phyloP scores from a whole-genome alignment of 805 yeast genomes.

The Sungouiozyma intestinalis region DNA sequence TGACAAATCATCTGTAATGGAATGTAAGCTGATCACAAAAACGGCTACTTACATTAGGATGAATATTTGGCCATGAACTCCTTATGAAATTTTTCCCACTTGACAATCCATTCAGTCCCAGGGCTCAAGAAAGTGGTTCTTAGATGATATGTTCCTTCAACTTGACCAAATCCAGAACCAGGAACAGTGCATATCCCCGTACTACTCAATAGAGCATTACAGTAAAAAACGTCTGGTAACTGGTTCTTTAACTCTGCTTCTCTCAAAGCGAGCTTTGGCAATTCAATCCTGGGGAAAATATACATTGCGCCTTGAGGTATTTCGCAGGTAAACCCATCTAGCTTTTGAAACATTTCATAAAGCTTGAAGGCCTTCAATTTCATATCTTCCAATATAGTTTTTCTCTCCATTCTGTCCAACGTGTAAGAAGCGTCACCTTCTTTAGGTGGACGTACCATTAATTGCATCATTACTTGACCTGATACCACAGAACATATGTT shows the following conservation, averaged over 20 bases:
- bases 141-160: conserved; percentile 75
- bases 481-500: conserved; percentile 88
- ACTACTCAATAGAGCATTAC: conserved; percentile 65
- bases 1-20: too few species aligned
- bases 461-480: conserved; percentile 86
- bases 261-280: conserved; percentile 53
- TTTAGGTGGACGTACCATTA: conserved; percentile 89
- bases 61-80: conserved; percentile 52
- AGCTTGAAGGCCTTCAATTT: conserved; percentile 53
- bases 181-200: conserved; percentile 98
- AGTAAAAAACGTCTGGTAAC: conserved; percentile 79
- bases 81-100: conserved; percentile 71
- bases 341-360: conserved; percentile 55
- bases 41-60: too few species aligned
- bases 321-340: conserved; percentile 80
- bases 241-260: conserved; percentile 46
- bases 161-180: conserved; percentile 94
- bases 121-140: conserved; percentile 97
- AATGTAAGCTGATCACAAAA: too few species aligned
- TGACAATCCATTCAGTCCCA: conserved; percentile 76
- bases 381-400: conserved; percentile 50
- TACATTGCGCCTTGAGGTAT: conserved; percentile 97
- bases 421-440: conserved; percentile 67
- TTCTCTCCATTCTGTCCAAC: conserved; percentile 53
- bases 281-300: conserved; percentile 67